Evolutionary conservation across 2,329 filamentous ascomycete species (phyloP).

Genomic region (Xylaria hypoxylon): DNA sequence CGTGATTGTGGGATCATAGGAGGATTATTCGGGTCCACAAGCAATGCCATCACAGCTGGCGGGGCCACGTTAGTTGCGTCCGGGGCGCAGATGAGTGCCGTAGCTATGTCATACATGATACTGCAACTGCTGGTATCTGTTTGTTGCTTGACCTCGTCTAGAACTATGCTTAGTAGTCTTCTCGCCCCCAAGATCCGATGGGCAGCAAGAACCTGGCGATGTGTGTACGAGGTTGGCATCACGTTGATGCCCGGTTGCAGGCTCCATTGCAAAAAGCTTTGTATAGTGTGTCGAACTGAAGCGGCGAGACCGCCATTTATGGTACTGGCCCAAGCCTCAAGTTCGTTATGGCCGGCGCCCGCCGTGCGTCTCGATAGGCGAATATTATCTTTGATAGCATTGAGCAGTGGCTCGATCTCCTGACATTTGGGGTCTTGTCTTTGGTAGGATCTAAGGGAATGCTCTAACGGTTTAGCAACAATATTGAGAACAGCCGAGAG

Average conservation of each 20-base stretch:
- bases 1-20: constrained; percentile 57
- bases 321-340: constrained; percentile 74
- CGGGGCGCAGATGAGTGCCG: constrained; percentile 76
- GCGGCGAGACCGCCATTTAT: constrained; percentile 66
- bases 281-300: constrained; percentile 70
- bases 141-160: constrained; percentile 75
- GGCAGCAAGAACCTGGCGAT: constrained; percentile 74
- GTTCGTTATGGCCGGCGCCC: constrained; percentile 72
- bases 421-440: constrained; percentile 74
- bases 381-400: constrained; percentile 71
- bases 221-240: constrained; percentile 75
- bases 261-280: constrained; percentile 75
- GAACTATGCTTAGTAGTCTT: constrained; percentile 68
- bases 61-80: constrained; percentile 62
- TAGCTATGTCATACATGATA: constrained; percentile 75
- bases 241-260: constrained; percentile 65
- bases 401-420: constrained; percentile 76
- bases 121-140: constrained; percentile 69
- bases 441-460: constrained; percentile 74
- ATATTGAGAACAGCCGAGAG: constrained; percentile 78
- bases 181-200: constrained; percentile 71
- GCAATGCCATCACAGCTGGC: constrained; percentile 48
- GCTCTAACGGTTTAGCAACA: constrained; percentile 75
- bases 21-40: constrained; percentile 52
- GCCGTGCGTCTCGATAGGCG: constrained; percentile 70